Percentiles rank a stretch among this genome's conserved stretches.
Conservation (phyloP, 2,329 filamentous ascomycete genomes). For the Endothia cerciana region DNA sequence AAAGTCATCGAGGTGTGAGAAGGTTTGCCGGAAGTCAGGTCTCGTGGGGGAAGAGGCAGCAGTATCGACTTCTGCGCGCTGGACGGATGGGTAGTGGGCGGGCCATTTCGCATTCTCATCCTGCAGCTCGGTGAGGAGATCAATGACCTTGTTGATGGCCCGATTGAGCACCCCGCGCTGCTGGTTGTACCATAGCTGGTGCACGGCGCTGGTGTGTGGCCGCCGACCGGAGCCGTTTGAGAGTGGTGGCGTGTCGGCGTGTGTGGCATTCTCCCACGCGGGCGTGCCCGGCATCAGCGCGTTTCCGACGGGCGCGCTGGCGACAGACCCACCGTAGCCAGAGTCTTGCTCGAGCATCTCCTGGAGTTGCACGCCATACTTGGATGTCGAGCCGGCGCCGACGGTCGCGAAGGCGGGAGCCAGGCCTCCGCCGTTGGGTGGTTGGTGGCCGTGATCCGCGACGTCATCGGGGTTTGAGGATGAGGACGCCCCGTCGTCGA, state of each 20-base stretch:
- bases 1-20: constrained; percentile 60
- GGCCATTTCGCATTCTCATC: constrained; percentile 92
- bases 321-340: constrained; percentile 83
- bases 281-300: constrained; percentile 44
- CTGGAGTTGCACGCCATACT: constrained; percentile 80
- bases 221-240: constrained; percentile 65
- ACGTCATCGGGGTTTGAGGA: constrained; percentile 31
- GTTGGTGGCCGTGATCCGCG: constrained; percentile 16
- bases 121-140: constrained; percentile 81
- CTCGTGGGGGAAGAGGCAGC: constrained; percentile 56
- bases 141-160: constrained; percentile 84
- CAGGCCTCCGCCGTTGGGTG: constrained; percentile 24
- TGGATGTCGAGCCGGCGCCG: constrained; percentile 78
- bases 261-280: constrained; percentile 49
- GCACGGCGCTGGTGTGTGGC: constrained; percentile 78
- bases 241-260: constrained; percentile 49
- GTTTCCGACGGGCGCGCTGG: constrained; percentile 57
- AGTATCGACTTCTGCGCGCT: constrained; percentile 56
- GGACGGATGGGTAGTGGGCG: constrained; percentile 88
- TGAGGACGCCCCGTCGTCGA: constrained; percentile 23
- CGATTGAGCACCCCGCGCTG: constrained; percentile 86
- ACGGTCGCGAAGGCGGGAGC: constrained; percentile 76
- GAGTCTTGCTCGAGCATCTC: constrained; percentile 85
- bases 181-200: constrained; percentile 93
- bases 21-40: constrained; percentile 66